These are phyloP conservation scores for Calonectria honghensis DNA, from an alignment of 2,329 filamentous ascomycete species.

Conservation along the genomic window DNA sequence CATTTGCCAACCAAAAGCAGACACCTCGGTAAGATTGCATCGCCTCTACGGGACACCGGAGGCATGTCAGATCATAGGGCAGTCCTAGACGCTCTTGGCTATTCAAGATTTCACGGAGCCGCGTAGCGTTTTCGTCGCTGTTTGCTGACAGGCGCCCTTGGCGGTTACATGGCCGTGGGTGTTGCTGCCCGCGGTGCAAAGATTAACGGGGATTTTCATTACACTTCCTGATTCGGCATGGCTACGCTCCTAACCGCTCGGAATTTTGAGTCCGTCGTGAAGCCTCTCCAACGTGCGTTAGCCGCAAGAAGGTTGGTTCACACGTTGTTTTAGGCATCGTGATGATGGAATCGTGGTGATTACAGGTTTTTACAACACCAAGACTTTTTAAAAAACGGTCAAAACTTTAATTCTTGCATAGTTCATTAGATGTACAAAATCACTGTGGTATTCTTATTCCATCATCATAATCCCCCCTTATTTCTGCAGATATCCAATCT, in stretches of 20 bases:
- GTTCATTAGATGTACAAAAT: constrained; percentile 1
- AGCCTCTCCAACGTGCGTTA: not conserved
- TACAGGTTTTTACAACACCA: not conserved
- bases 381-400: not conserved
- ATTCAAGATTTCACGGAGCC: not conserved
- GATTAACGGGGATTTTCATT: constrained; percentile 20
- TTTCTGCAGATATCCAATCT: constrained; percentile 42
- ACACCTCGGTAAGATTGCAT: constrained; percentile 5
- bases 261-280: not conserved
- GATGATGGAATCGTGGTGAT: not conserved
- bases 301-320: too few species aligned
- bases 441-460: constrained; percentile 24
- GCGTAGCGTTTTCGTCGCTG: not conserved
- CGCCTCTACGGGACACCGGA: not conserved
- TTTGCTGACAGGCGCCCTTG: not conserved
- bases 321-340: not conserved
- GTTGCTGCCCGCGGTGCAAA: not conserved
- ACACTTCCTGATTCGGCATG: not conserved
- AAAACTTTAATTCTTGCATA: not conserved
- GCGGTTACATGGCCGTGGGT: not conserved
- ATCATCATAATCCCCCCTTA: not conserved
- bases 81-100: not conserved
- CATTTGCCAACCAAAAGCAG: not conserved
- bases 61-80: constrained; percentile 14
- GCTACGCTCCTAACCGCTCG: not conserved